Evolutionary conservation across 1,139 yeast species (phyloP).

Genomic region (Lodderomyces orthopsilosis): DNA sequence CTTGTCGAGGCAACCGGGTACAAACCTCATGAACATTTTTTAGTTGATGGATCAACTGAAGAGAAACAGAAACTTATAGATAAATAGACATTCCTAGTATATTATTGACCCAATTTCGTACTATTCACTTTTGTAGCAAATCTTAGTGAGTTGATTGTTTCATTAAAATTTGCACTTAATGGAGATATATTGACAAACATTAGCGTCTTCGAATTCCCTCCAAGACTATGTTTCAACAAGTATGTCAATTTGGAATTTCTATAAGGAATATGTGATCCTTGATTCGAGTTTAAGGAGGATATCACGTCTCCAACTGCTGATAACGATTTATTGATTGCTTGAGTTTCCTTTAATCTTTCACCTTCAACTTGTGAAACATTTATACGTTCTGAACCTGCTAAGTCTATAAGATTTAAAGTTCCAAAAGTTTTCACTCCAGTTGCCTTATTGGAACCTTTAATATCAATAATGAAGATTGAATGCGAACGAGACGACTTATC

Average conservation of each 20-base stretch:
- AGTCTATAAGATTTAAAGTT: slow-evolving; percentile 68
- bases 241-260: slow-evolving; percentile 70
- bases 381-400: slow-evolving; percentile 91
- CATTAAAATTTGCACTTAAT: slow-evolving; percentile 56
- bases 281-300: slow-evolving; percentile 52
- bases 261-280: slow-evolving; percentile 46
- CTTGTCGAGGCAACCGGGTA: slow-evolving; percentile 38
- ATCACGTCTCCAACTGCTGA: slow-evolving; percentile 92
- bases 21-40: slow-evolving; percentile 25
- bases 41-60: slow-evolving; percentile 11
- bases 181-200: slow-evolving; percentile 95
- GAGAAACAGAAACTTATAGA: slow-evolving; percentile 6
- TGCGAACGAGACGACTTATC: slow-evolving; percentile 71
- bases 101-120: slow-evolving; percentile 33
- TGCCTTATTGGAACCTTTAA: slow-evolving; percentile 52
- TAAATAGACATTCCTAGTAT: background rate
- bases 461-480: slow-evolving; percentile 67
- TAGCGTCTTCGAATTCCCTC: slow-evolving; percentile 83
- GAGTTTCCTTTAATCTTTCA: slow-evolving; percentile 81
- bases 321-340: slow-evolving; percentile 82
- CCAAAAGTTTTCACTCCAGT: slow-evolving; percentile 58
- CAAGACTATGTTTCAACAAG: slow-evolving; percentile 76
- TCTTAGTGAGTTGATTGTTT: slow-evolving; percentile 78
- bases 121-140: slow-evolving; percentile 83
- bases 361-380: slow-evolving; percentile 75